Evolutionary conservation across 208 protist genomes (phyloP).

Genomic region (Leishmania guyanensis): DNA sequence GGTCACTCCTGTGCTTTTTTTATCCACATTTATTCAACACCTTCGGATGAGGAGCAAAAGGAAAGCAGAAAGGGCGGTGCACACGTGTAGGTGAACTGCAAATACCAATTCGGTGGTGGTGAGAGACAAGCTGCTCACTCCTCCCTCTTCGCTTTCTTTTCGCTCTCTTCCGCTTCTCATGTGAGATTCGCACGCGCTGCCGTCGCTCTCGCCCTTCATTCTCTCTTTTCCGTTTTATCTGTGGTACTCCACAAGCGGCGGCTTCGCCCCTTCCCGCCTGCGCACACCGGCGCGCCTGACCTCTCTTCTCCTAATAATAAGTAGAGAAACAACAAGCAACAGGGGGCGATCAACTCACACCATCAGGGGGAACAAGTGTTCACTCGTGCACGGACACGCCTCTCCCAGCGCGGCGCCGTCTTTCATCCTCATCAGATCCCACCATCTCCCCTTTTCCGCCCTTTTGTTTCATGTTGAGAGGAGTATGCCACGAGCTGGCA

Average conservation of each 20-base stretch:
- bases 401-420: neutral
- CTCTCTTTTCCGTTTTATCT: neutral
- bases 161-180: neutral
- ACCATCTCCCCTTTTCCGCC: neutral
- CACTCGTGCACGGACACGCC: neutral
- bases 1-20: neutral
- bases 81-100: neutral
- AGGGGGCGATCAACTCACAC: no score
- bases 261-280: neutral
- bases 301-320: no score
- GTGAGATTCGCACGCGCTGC: neutral
- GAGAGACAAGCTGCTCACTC: no score
- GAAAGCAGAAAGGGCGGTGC: neutral
- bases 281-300: neutral
- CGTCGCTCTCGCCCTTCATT: neutral
- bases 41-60: neutral
- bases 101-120: neutral
- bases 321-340: no score
- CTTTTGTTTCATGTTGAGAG: neutral
- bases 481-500: neutral
- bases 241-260: no score
- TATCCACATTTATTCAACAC: neutral
- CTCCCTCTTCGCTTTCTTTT: neutral
- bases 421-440: neutral
- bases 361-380: no score